A percentile compares a stretch with the other conserved stretches of the same genome.
Evolutionary conservation across 116 monocot genomes (phyloP).

Genomic region (Cymodocea nodosa): DNA sequence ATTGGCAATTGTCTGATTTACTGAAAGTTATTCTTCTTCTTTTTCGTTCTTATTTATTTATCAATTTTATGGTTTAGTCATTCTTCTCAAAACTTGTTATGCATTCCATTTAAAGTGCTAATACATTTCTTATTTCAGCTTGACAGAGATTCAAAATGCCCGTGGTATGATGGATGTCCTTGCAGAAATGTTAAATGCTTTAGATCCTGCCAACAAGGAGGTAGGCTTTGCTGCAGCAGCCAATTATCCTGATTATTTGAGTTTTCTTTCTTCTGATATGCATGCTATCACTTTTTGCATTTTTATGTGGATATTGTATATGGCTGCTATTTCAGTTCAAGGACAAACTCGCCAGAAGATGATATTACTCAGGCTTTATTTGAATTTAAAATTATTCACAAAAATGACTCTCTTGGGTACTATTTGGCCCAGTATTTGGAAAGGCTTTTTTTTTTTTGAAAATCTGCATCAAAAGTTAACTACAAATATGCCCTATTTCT

Average conservation of each 20-base stretch:
- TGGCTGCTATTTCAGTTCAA: too few species aligned
- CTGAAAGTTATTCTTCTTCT: neutral
- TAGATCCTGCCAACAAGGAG: constrained; percentile 86
- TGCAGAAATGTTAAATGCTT: constrained; percentile 83
- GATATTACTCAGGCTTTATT: too few species aligned
- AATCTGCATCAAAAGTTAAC: too few species aligned
- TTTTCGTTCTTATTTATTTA: neutral
- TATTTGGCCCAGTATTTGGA: too few species aligned
- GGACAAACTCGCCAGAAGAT: too few species aligned
- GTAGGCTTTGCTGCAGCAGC: constrained; percentile 17
- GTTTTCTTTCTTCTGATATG: neutral
- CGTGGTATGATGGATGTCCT: constrained; percentile 91
- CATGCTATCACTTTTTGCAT: too few species aligned
- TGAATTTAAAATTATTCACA: too few species aligned
- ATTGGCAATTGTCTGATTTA: too few species aligned
- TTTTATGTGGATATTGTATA: too few species aligned
- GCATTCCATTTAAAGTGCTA: neutral
- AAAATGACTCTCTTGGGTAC: too few species aligned
- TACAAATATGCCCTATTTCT: too few species aligned
- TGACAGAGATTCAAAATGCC: constrained; percentile 86
- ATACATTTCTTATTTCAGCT: constrained; percentile 25
- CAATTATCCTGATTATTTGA: neutral
- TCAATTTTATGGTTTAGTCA: neutral
- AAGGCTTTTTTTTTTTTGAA: too few species aligned
- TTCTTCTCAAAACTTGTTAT: neutral